phyloP scores from a whole-genome alignment of 2,329 filamentous ascomycete species.

The Celoporthe dispersa region DNA sequence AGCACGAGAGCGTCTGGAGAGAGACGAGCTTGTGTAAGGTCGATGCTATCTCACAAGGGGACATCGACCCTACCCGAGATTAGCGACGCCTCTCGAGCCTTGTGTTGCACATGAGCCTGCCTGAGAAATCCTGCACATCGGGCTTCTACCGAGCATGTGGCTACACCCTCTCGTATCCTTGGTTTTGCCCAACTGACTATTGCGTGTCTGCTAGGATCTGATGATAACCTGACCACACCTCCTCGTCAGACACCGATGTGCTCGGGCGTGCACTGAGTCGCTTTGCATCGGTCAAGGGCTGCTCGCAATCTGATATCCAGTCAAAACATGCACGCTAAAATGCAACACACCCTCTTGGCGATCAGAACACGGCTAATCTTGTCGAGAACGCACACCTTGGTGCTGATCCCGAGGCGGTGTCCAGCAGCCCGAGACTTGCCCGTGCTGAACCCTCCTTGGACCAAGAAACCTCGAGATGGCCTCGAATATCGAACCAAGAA shows the following conservation, averaged over 20 bases:
- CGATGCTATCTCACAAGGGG: not conserved
- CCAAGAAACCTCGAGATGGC: not conserved
- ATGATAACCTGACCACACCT: not conserved
- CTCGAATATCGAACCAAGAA: not conserved
- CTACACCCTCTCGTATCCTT: not conserved
- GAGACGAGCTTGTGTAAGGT: not conserved
- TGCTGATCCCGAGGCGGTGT: not conserved
- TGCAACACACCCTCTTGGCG: not conserved
- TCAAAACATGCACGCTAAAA: not conserved
- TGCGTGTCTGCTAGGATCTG: not conserved
- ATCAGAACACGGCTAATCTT: not conserved
- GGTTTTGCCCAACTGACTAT: not conserved
- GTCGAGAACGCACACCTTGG: not conserved
- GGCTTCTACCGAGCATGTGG: not conserved
- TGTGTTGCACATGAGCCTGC: not conserved
- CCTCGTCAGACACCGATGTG: not conserved
- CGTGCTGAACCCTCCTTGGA: not conserved
- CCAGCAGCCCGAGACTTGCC: not conserved
- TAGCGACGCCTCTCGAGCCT: not conserved
- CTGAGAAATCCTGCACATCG: not conserved
- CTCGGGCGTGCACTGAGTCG: not conserved
- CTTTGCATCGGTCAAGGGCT: not conserved
- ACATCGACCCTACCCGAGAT: not conserved
- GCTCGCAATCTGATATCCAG: not conserved
- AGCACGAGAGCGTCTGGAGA: not conserved